Conservation (phyloP, 345 rosid genomes). For the Rhodamnia rubescens region DNA sequence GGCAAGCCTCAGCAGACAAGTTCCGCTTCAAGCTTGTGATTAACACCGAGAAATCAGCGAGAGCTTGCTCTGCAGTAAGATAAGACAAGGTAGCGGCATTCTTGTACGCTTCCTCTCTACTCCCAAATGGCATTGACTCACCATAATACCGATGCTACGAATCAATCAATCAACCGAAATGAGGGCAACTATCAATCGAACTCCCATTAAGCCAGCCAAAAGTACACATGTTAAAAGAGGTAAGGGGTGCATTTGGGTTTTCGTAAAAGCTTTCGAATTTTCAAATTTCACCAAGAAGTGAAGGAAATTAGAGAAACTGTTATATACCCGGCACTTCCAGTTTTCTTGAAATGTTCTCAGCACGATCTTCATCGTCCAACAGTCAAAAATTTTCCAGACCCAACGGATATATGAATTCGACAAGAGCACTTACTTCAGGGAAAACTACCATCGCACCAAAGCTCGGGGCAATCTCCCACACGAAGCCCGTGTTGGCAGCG, state of each 20-base stretch:
- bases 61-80: constrained; percentile 84
- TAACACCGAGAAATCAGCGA: constrained; percentile 79
- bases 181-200: neutral
- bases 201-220: neutral
- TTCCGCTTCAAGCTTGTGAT: constrained; percentile 63
- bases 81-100: constrained; percentile 58
- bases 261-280: neutral
- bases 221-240: neutral
- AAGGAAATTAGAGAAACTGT: neutral
- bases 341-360: neutral
- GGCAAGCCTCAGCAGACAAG: constrained; percentile 72
- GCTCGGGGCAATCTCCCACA: constrained; percentile 73
- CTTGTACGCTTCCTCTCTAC: constrained; percentile 49
- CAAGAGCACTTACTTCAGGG: constrained; percentile 42
- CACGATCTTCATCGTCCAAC: neutral
- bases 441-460: constrained; percentile 77
- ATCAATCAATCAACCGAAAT: neutral
- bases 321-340: neutral
- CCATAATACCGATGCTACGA: constrained; percentile 75
- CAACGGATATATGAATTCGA: neutral
- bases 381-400: neutral
- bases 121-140: constrained; percentile 69
- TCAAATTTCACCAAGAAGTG: neutral
- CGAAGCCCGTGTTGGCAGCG: constrained; percentile 64
- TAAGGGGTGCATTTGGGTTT: neutral